Conservation (phyloP, 1,284 basidiomycete genomes). For the Leccinum laetum region DNA sequence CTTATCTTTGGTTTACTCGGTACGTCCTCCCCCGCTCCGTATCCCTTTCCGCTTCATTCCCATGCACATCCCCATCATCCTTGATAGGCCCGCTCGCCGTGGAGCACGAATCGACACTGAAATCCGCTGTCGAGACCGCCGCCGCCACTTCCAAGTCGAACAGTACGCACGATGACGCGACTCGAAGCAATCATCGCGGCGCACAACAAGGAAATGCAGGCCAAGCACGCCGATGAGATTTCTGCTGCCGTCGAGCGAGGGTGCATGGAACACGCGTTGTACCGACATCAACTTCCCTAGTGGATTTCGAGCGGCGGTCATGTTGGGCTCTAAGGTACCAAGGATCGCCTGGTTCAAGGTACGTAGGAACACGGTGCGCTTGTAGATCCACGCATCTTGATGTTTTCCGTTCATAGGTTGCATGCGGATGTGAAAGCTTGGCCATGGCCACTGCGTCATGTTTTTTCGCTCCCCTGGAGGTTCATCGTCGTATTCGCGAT, state of each 20-base stretch:
- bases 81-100: conserved; percentile 19
- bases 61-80: not conserved
- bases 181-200: conserved; percentile 50
- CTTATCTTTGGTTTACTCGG: conserved; percentile 89
- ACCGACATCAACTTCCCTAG: conserved; percentile 1
- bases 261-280: conserved; percentile 42
- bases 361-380: not conserved
- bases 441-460: not conserved
- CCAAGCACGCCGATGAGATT: conserved; percentile 54
- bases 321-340: not conserved
- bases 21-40: conserved; percentile 21
- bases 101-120: conserved; percentile 56
- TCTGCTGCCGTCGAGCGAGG: conserved; percentile 65
- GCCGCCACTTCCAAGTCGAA: conserved; percentile 43
- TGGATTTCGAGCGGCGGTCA: not conserved
- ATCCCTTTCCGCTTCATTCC: not conserved
- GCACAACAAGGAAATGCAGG: conserved; percentile 46
- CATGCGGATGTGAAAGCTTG: not conserved
- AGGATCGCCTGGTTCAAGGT: not conserved
- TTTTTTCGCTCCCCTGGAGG: not conserved
- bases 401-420: not conserved
- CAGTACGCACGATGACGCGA: conserved; percentile 31
- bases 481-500: not conserved
- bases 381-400: not conserved
- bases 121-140: conserved; percentile 38